These are phyloP conservation scores for Sarocladiaceae sp. DNA, from an alignment of 2,329 filamentous ascomycete genomes.

Conservation along the genomic window DNA sequence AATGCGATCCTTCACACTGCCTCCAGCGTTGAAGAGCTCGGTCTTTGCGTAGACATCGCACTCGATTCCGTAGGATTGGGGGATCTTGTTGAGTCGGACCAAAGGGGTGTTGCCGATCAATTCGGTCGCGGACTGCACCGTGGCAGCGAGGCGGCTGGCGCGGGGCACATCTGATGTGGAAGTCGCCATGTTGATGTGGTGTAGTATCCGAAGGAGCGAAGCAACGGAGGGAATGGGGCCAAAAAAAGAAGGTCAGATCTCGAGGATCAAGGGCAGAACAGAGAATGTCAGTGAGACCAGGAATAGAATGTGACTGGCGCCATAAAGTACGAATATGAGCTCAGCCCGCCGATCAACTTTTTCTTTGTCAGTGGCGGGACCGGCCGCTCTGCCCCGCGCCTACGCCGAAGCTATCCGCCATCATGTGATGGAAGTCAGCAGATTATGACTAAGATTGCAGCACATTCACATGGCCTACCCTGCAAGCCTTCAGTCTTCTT, in stretches of 20 bases:
- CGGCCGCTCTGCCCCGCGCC: conserved; percentile 1
- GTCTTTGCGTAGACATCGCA: conserved; percentile 87
- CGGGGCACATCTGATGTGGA: conserved; percentile 19
- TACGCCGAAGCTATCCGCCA: conserved; percentile 8
- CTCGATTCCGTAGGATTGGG: conserved; percentile 84
- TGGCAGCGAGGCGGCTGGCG: conserved; percentile 27
- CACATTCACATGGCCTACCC: background rate
- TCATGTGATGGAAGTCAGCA: background rate
- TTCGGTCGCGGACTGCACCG: conserved; percentile 65
- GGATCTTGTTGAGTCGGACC: conserved; percentile 88
- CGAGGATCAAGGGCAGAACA: background rate
- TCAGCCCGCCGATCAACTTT: background rate
- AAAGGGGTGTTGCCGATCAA: conserved; percentile 96
- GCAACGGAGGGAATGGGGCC: background rate
- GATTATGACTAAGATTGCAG: background rate
- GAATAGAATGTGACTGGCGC: background rate
- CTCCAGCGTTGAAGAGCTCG: conserved; percentile 90
- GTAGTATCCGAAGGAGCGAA: background rate
- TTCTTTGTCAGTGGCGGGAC: conserved; percentile 8
- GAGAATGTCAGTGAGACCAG: background rate
- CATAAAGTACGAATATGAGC: background rate
- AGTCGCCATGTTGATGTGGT: conserved; percentile 17
- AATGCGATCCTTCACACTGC: conserved; percentile 92
- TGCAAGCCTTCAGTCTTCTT: too few relatives aligned
- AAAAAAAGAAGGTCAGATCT: background rate